These are phyloP conservation scores for Candida germanica DNA, from an alignment of 805 yeast species.

Conservation along the genomic window DNA sequence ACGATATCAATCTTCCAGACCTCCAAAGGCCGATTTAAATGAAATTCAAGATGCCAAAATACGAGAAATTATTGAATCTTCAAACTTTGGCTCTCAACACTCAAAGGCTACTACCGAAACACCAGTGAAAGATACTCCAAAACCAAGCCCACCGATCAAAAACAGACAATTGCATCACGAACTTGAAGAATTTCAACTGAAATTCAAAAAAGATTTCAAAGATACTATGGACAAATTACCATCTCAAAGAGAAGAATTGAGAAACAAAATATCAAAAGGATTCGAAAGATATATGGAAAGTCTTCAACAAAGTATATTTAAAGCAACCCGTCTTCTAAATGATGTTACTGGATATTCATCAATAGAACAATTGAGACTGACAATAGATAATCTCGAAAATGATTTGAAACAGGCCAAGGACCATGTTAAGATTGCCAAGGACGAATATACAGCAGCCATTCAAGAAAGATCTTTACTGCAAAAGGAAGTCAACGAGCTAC, in stretches of 20 bases:
- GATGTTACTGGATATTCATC: conserved; percentile 89
- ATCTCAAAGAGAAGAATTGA: conserved; percentile 40
- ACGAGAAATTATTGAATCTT: conserved; percentile 31
- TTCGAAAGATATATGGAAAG: conserved; percentile 52
- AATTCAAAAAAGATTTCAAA: conserved; percentile 4
- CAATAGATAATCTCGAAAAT: conserved; percentile 56
- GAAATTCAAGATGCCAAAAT: conserved; percentile 23
- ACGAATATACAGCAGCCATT: conserved; percentile 56
- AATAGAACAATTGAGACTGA: conserved; percentile 65
- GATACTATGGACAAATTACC: conserved; percentile 35
- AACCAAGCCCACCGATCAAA: neutral
- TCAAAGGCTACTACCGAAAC: neutral
- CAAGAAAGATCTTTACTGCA: conserved; percentile 67
- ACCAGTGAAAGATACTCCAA: neutral
- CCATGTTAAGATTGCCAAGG: conserved; percentile 48
- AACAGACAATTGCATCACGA: neutral
- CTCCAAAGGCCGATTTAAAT: neutral
- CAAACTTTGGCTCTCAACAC: conserved; percentile 21
- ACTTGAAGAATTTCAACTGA: neutral
- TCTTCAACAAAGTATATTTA: conserved; percentile 52
- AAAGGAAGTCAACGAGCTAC: conserved; percentile 77
- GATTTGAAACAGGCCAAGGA: conserved; percentile 48
- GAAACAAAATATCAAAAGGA: conserved; percentile 36
- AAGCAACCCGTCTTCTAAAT: conserved; percentile 69
- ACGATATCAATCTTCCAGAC: neutral